Evolutionary conservation across 1,284 basidiomycete species (phyloP), one percentile per base, ranked within the genome.

Genomic region (Microbotryum scabiosae): DNA sequence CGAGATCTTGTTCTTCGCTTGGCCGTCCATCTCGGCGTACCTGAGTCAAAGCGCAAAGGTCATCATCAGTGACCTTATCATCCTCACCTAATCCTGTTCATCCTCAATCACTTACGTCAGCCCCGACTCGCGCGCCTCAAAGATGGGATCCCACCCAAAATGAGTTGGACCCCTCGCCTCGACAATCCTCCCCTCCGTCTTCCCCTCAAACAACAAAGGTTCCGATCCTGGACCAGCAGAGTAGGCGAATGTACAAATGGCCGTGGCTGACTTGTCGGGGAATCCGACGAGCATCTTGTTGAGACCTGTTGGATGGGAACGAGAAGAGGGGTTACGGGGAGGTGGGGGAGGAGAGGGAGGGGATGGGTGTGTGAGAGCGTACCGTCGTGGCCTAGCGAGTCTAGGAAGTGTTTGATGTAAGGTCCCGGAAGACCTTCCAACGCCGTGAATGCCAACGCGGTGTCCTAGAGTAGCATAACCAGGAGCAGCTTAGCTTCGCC

Each of bases 241-340:
- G 75, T 96, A 97, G 9, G 92, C 94, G 70, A 97, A 97, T 0
- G 94, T 97, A 77, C 94, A 97, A 9, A 97, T 79, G 0, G 93
- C 93, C 69, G 85, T 87, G 0, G 96, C 94, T 18, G 81, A 82
- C 61, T 83, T 88, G 10, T 84, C 87, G 0, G 80, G 77, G 73
- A 97, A 97, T 14, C 94, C 93, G 5, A 78, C 80, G 30, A 98
- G 83, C 72, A 98, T 79, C 57, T 80, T 85, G 76, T 94, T 93
- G 25, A 98, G 79, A 32, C 94, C 93, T 79, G 70, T 6, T 10
- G 26, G 16, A 41, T 41, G 6, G 45, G 51, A 48, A 2, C 51
- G 50, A 3, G 60, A 2, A 45, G 32, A 47, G 26, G 49, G 43
- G 26, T 7, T 16, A 30, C 32, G 25, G 9, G 2, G 30, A 47